phyloP scores from a whole-genome alignment of 148 eudicot species.

The Rhododendron molle region DNA sequence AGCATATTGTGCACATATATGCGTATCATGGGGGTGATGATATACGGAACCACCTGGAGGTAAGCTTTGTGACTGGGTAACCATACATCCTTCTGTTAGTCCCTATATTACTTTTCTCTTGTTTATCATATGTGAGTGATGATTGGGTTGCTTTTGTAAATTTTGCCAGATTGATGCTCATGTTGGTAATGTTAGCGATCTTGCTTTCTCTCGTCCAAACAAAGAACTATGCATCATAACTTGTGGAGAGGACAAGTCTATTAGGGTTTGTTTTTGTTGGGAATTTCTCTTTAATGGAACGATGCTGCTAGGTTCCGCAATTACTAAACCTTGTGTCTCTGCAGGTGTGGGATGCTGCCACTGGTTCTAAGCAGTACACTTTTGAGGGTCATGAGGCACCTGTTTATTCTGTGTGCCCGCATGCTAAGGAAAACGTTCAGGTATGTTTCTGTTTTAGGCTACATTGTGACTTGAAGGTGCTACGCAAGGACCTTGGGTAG shows the following conservation, averaged over 20 bases:
- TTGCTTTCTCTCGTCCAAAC: conserved; percentile 50
- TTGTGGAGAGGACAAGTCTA: conserved; percentile 68
- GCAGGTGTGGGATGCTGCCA: conserved; percentile 60
- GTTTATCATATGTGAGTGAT: not conserved
- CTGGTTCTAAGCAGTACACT: conserved; percentile 41
- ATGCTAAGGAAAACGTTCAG: conserved; percentile 52
- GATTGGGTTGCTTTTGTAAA: not conserved
- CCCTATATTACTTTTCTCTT: not conserved
- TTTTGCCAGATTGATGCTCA: conserved; percentile 63
- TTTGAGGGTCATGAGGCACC: conserved; percentile 70
- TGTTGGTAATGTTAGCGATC: conserved; percentile 53
- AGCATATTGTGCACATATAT: conserved; percentile 60
- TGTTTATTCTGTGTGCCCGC: conserved; percentile 65
- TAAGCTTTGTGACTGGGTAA: conserved; percentile 10
- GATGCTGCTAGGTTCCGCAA: not conserved
- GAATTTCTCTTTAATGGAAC: not conserved
- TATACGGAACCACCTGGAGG: conserved; percentile 55
- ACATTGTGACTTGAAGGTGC: not conserved
- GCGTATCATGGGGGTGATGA: conserved; percentile 43
- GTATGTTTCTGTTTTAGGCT: conserved; percentile 20
- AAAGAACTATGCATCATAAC: conserved; percentile 52
- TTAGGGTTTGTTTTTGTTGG: conserved; percentile 41
- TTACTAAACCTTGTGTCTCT: conserved; percentile 15
- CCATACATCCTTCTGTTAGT: not conserved
- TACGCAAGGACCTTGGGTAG: not conserved